Base-by-base conservation (phyloP, 2,329 filamentous ascomycete genomes). In the Tolypocladium cylindrosporum region DNA sequence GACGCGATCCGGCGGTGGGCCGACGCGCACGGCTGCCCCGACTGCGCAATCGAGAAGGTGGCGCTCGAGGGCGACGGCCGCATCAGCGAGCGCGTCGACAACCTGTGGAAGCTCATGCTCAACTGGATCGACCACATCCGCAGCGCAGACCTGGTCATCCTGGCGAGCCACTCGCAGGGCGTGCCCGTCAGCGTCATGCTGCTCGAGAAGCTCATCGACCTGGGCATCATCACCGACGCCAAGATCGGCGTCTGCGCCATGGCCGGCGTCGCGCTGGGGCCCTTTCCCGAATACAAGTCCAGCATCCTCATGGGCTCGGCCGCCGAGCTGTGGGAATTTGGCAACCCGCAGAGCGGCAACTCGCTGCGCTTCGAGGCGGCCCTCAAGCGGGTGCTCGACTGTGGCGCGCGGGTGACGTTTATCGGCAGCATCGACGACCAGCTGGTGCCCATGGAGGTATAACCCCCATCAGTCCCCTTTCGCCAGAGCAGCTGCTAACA, bases 341-440 rank as follows among this genome's bases (percentile, higher is more conserved):
- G 87, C 19, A 85, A 92, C 61, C 85, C 89, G 0, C 83, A 88
- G 58, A 96, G 91, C 68, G 81, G 85, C 56, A 89, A 97, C 14
- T 93, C 91, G 0, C 87, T 88, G 66, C 84, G 89, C 63, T 95
- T 97, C 64, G 85, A 90, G 65, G 78, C 85, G 36, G 85, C 91
- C 0, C 75, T 97, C 3, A 85, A 88, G 66, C 82, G 83, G 11
- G 87, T 88, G 1, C 77, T 99, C 8, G 81, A 86, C 19, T 88
- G 90, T 65, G 91, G 92, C 14, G 90, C 90, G 16, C 84, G 90
- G 45, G 84, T 97, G 54, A 89, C 91, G 0, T 97, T 92, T 69
- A 81, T 96, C 59, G 93, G 93, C 57, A 97, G 92, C 71, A 95
- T 99, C 55, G 94, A 99, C 70, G 94, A 99, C 71, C 94, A 99